phyloP scores from a whole-genome alignment of 73 alveolate genomes.

The Paramecium primaurelia region DNA sequence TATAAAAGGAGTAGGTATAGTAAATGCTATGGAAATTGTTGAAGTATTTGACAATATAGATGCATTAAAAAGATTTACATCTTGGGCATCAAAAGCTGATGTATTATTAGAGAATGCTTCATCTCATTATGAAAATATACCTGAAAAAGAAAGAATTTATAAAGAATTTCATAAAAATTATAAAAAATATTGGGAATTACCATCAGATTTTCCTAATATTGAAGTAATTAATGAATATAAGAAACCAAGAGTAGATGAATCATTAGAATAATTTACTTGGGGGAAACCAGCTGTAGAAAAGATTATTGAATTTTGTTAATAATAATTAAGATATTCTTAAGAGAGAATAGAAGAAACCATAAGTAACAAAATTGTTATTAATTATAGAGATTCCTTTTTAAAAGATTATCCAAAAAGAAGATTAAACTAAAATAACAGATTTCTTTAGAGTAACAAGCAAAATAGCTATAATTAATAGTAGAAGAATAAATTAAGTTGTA shows the following conservation, averaged over 20 bases:
- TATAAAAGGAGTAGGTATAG: conserved; percentile 81
- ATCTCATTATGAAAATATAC: conserved; percentile 52
- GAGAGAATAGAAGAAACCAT: conserved; percentile 49
- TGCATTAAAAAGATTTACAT: conserved; percentile 51
- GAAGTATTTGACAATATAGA: conserved; percentile 66
- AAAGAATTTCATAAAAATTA: conserved; percentile 70
- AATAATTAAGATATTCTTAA: conserved; percentile 5
- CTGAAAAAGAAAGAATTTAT: conserved; percentile 62
- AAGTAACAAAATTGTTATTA: background rate
- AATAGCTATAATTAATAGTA: conserved; percentile 65
- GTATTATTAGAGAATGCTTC: background rate
- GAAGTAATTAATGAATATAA: conserved; percentile 67
- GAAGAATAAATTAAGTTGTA: conserved; percentile 64
- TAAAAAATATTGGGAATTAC: conserved; percentile 82
- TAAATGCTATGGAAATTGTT: conserved; percentile 78
- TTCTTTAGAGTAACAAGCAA: conserved; percentile 67
- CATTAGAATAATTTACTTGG: conserved; percentile 70
- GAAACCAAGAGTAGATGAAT: conserved; percentile 65
- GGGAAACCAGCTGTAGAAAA: conserved; percentile 68
- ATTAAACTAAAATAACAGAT: conserved; percentile 60
- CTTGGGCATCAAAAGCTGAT: conserved; percentile 51
- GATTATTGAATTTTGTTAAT: conserved; percentile 54
- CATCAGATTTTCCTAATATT: conserved; percentile 68
- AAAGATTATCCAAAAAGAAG: conserved; percentile 54
- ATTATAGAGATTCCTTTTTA: conserved; percentile 49